Conservation (phyloP, 2,329 filamentous ascomycete species). For the Aspergillus tubingensis region DNA sequence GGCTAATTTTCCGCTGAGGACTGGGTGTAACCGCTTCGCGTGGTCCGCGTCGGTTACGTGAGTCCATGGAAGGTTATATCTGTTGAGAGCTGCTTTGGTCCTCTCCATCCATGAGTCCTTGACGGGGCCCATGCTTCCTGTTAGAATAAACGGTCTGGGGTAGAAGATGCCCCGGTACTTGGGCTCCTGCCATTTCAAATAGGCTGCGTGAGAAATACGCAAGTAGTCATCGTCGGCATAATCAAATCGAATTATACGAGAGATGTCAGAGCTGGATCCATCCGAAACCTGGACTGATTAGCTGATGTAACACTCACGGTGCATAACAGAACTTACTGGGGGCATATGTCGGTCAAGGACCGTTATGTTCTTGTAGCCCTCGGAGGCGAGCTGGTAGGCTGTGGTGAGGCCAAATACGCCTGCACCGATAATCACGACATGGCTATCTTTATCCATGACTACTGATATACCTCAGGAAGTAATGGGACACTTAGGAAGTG, state of each 20-base stretch:
- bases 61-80: not conserved
- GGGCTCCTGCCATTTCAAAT: slow-evolving; percentile 13
- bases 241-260: slow-evolving; percentile 36
- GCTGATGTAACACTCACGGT: not conserved
- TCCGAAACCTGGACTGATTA: slow-evolving; percentile 25
- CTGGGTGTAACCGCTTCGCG: slow-evolving; percentile 30
- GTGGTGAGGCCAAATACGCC: slow-evolving; percentile 17
- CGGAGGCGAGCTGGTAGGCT: slow-evolving; percentile 7
- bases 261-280: slow-evolving; percentile 37
- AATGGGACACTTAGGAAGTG: not conserved
- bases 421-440: slow-evolving; percentile 11
- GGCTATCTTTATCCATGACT: slow-evolving; percentile 2
- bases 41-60: slow-evolving; percentile 7
- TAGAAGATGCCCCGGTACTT: slow-evolving; percentile 19
- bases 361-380: slow-evolving; percentile 12
- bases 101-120: not conserved
- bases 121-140: not conserved
- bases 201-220: slow-evolving; percentile 31
- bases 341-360: slow-evolving; percentile 20
- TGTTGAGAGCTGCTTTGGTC: not conserved
- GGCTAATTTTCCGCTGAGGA: slow-evolving; percentile 20
- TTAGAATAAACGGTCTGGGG: slow-evolving; percentile 5
- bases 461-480: not conserved
- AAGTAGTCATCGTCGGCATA: slow-evolving; percentile 34
- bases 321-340: slow-evolving; percentile 10